Evolutionary conservation across 2,329 filamentous ascomycete genomes (phyloP), one percentile per base, ranked within the genome.

Genomic region (Rutstroemia sp.): DNA sequence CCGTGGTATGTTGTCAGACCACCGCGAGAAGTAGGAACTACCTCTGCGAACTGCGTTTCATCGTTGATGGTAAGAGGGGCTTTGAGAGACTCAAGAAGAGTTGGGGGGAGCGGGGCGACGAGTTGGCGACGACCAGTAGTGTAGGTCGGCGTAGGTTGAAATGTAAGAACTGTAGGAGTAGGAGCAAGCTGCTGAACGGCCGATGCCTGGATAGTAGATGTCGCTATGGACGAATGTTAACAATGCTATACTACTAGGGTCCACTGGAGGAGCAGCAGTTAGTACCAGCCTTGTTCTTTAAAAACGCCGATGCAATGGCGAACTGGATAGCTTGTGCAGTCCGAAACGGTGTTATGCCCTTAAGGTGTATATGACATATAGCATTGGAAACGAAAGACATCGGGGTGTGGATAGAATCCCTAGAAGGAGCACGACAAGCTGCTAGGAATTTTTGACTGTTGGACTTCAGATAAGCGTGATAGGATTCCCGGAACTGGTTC

Each of bases 1-100:
- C 92, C 94, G 70, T 99, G 94, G 74, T 96, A 97, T 2, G 94
- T 97, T 0, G 89, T 92, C 62, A 95, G 84, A 0, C 94, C 94
- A 59, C 94, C 94, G 54, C 94, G 84, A n/a, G 72, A 70, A 12
- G 74, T 68, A 8, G 71, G 70, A 3, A 76, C 70, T 56, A 69
- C 51, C 2, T 64, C 58, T 3, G 67, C 63, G 21, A 38, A n/a
- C 21, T 47, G 6, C 36, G 27, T 3, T 27, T 4, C 1, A 19
- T 23, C 2, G 7, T 19, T 14, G 12, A 16, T 5, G 30, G 21
- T n/a, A 25, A 30, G 16, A 21, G 34, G 23, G 59, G 60, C 64
- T 30, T 49, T 38, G 59, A 48, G 59, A 17, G 85, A 72, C 2
- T 74, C 72, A 3, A 65, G 67, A 2, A 73, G 70, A 63, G 86